Conservation (phyloP, 2,329 filamentous ascomycete genomes). For the Sclerotinia spermophila region DNA sequence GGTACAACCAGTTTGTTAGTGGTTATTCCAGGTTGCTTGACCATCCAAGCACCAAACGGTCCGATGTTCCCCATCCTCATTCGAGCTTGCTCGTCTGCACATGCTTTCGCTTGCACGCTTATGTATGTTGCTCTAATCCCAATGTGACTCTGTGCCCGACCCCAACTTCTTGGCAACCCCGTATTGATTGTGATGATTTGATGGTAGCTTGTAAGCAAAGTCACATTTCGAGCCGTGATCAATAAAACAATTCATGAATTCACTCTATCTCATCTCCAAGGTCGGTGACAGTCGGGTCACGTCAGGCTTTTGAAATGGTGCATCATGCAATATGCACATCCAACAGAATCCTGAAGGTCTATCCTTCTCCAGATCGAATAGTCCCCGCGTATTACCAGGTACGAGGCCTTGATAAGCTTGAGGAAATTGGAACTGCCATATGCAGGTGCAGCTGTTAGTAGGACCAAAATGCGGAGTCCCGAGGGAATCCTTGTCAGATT, state of each 20-base stretch:
- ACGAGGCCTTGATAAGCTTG: slow-evolving; percentile 3
- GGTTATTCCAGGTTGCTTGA: background rate
- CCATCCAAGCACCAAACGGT: slow-evolving; percentile 17
- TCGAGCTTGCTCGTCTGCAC: slow-evolving; percentile 14
- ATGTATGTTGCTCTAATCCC: slow-evolving; percentile 6
- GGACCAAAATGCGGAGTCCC: slow-evolving; percentile 17
- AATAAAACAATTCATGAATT: slow-evolving; percentile 1
- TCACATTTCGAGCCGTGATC: slow-evolving; percentile 11
- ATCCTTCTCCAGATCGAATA: slow-evolving; percentile 5
- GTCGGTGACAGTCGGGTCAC: slow-evolving; percentile 15
- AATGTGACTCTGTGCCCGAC: slow-evolving; percentile 16
- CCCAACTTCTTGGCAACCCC: slow-evolving; percentile 12
- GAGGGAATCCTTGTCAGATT: background rate
- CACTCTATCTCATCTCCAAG: slow-evolving; percentile 12
- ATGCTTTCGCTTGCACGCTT: slow-evolving; percentile 4
- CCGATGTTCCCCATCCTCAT: slow-evolving; percentile 21
- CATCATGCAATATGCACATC: slow-evolving; percentile 13
- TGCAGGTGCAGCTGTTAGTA: slow-evolving; percentile 20
- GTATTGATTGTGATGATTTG: slow-evolving; percentile 12
- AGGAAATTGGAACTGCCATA: slow-evolving; percentile 15
- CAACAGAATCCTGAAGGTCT: slow-evolving; percentile 6
- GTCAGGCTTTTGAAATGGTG: slow-evolving; percentile 11
- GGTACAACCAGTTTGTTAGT: background rate
- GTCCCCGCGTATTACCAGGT: slow-evolving; percentile 11
- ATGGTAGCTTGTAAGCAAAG: slow-evolving; percentile 10